These are phyloP conservation scores for Davidsoniella eucalypti DNA, from an alignment of 2,329 filamentous ascomycete genomes.

Conservation along the genomic window DNA sequence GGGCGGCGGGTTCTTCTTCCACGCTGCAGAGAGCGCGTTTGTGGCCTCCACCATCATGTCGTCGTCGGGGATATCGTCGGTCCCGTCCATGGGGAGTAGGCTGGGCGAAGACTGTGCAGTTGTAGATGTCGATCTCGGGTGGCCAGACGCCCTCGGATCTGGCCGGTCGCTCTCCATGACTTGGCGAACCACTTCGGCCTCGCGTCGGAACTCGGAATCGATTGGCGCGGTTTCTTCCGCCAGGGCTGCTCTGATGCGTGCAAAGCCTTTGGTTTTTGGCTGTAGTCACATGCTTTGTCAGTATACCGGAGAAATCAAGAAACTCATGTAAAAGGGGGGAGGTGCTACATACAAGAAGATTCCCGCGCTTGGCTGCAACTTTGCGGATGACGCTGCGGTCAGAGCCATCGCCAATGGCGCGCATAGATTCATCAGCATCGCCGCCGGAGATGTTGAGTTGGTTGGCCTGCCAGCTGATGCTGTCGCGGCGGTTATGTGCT, in stretches of 20 bases:
- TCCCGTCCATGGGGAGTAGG: conserved; percentile 43
- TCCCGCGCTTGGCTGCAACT: conserved; percentile 72
- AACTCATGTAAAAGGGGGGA: not conserved
- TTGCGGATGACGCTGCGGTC: conserved; percentile 65
- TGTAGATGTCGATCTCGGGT: conserved; percentile 25
- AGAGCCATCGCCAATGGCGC: conserved; percentile 50
- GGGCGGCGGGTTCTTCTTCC: conserved; percentile 7
- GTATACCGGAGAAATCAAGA: conserved; percentile 8
- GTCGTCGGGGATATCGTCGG: conserved; percentile 57
- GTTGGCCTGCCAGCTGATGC: conserved; percentile 78
- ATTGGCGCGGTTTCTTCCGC: conserved; percentile 76
- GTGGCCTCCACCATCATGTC: conserved; percentile 43
- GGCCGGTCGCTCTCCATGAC: conserved; percentile 74
- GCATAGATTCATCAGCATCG: conserved; percentile 45
- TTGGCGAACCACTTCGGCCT: conserved; percentile 90
- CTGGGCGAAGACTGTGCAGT: conserved; percentile 55
- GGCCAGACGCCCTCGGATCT: conserved; percentile 27
- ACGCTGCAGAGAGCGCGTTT: conserved; percentile 26
- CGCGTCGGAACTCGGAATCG: conserved; percentile 74
- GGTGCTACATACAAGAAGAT: conserved; percentile 53
- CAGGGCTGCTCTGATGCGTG: conserved; percentile 76
- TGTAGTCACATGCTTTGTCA: conserved; percentile 24
- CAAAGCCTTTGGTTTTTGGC: conserved; percentile 95
- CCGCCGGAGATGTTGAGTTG: conserved; percentile 70
- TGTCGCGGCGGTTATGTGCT: conserved; percentile 55